Evolutionary conservation across 139 green algal genomes (phyloP), one percentile per base, ranked within the genome.

Genomic region (Closterium sp.): DNA sequence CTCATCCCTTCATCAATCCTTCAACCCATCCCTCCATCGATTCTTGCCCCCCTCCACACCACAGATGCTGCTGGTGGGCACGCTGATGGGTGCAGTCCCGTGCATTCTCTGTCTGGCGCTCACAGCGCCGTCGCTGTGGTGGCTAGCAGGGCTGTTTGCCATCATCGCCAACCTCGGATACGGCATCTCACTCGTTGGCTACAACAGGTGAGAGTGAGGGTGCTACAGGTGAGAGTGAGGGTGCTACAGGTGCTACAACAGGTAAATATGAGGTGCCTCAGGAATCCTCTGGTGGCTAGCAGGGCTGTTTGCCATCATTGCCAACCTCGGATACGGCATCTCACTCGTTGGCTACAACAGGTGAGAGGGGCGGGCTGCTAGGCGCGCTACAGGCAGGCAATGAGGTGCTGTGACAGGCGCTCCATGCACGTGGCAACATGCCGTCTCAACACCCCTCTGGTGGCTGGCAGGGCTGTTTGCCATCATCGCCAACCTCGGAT

Each of bases 41-140:
- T n/a, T n/a, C n/a, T n/a, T n/a, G n/a, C 34, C n/a, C n/a, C n/a
- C 34, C 34, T 6, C 34, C 38, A 7, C 38, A 50, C 38, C 38
- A 50, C 85, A 87, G 85, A 87, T 87, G 85, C 85, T 87, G 85
- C n/a, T 31, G 4, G n/a, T 87, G 85, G 28, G n/a, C 21, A 87
- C 85, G 11, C 28, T 87, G 21, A 31, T 31, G n/a, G 85, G 85
- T 0, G 85, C 22, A 17, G n/a, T 87, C 1, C n/a, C 85, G 2
- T 87, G 85, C 85, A 32, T 87, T 17, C n/a, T 30, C n/a, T 30
- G n/a, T 27, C n/a, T 87, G 21, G 85, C 85, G 1, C n/a, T 87
- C n/a, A 31, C n/a, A 5, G 32, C 85, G 2, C n/a, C n/a, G 13
- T 31, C n/a, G 1, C 85, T 87, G 27, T 87, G 85, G 85, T 87